These are phyloP conservation scores for Penicillium digitatum DNA, from an alignment of 2,329 filamentous ascomycete genomes.

Conservation along the genomic window DNA sequence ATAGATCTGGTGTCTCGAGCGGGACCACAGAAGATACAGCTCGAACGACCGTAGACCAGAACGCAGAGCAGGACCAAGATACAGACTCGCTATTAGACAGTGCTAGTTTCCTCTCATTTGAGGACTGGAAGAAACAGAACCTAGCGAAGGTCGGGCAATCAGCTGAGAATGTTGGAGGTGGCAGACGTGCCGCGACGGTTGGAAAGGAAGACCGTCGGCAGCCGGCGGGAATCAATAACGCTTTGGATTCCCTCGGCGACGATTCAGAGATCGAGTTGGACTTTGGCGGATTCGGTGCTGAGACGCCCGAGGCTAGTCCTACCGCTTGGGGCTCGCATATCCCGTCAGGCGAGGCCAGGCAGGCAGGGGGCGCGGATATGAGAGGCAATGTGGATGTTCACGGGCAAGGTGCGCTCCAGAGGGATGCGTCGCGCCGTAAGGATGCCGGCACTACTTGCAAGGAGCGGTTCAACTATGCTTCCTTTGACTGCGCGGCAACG, in stretches of 20 bases:
- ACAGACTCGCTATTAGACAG: constrained; percentile 66
- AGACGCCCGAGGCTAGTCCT: constrained; percentile 39
- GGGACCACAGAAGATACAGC: neutral
- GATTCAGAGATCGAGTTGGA: constrained; percentile 80
- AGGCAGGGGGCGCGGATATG: constrained; percentile 2
- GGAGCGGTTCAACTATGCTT: constrained; percentile 94
- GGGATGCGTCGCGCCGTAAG: constrained; percentile 67
- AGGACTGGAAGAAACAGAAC: constrained; percentile 97
- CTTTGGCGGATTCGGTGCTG: constrained; percentile 59
- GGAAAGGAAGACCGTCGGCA: constrained; percentile 51
- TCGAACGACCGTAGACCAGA: neutral
- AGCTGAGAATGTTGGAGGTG: constrained; percentile 62
- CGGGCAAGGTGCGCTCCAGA: constrained; percentile 47
- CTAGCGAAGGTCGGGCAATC: constrained; percentile 78
- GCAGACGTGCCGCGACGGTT: constrained; percentile 46
- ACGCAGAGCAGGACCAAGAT: constrained; percentile 49
- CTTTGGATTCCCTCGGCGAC: constrained; percentile 75
- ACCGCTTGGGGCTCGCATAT: constrained; percentile 30
- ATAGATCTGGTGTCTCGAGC: neutral
- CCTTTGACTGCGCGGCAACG: constrained; percentile 92
- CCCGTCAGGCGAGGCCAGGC: constrained; percentile 24
- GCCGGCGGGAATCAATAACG: constrained; percentile 56
- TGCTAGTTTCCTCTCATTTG: constrained; percentile 88
- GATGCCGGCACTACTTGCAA: constrained; percentile 97
- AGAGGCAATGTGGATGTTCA: constrained; percentile 23